These are phyloP conservation scores for Clitoria ternatea DNA, from an alignment of 306 rosid genomes.

Conservation along the genomic window DNA sequence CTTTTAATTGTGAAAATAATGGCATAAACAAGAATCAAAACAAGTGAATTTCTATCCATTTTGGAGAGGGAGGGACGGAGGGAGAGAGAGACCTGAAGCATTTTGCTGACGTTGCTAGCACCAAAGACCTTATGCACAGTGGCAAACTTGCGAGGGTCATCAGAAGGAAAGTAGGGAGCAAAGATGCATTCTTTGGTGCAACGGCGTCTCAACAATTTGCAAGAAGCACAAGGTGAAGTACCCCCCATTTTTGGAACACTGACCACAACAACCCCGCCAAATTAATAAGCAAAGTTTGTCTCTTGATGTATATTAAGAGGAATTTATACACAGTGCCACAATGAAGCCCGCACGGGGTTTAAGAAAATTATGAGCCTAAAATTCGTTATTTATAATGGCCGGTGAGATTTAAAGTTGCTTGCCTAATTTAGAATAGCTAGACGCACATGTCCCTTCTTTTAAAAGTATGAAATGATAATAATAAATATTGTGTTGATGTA, in stretches of 20 bases:
- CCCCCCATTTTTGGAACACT: constrained; percentile 52
- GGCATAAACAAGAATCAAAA: too few species aligned
- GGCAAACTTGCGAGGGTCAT: constrained; percentile 72
- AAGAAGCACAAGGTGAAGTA: constrained; percentile 71
- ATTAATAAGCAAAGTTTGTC: too few species aligned
- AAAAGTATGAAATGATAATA: constrained; percentile 21
- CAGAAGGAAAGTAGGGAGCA: constrained; percentile 71
- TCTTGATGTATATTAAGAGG: too few species aligned
- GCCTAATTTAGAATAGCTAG: constrained; percentile 32
- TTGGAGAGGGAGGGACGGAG: too few species aligned
- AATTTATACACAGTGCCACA: too few species aligned
- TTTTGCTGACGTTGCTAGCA: constrained; percentile 82
- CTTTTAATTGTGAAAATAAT: too few species aligned
- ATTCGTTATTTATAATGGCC: constrained; percentile 44
- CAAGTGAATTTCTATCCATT: too few species aligned
- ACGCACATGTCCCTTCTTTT: constrained; percentile 46
- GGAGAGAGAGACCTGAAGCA: constrained; percentile 61
- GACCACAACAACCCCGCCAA: too few species aligned
- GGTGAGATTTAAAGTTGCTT: constrained; percentile 20
- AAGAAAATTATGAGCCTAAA: constrained; percentile 28
- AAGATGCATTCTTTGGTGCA: constrained; percentile 70
- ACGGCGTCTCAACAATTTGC: constrained; percentile 76
- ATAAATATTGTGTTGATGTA: not conserved
- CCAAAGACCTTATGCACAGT: constrained; percentile 83
- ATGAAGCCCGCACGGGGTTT: constrained; percentile 18